phyloP scores from a whole-genome alignment of 495 filamentous ascomycete genomes.

The Podospora anserina region DNA sequence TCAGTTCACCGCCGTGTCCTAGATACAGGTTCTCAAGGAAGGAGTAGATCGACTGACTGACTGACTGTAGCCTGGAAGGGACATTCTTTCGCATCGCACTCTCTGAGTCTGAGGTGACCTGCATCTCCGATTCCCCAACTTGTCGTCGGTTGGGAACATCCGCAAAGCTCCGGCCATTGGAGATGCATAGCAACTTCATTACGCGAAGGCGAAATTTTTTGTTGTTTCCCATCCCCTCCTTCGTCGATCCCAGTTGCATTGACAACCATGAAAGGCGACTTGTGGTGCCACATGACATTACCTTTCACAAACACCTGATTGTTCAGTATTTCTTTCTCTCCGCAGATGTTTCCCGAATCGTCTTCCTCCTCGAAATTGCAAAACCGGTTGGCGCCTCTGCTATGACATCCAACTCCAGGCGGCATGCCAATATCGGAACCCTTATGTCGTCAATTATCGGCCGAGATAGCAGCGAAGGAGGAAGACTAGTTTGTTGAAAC shows the following conservation, averaged over 20 bases:
- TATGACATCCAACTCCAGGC: conserved; percentile 16
- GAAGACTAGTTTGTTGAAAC: conserved; percentile 29
- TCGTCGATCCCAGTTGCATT: conserved; percentile 33
- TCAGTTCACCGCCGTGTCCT: too few relatives aligned
- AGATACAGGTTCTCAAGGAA: too few relatives aligned
- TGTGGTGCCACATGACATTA: conserved; percentile 30
- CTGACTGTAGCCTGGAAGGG: background rate
- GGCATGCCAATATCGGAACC: conserved; percentile 26
- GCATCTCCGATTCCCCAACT: conserved; percentile 10
- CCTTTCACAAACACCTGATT: conserved; percentile 7
- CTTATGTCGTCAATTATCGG: conserved; percentile 35
- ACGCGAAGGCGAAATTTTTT: conserved; percentile 7
- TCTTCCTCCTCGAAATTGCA: conserved; percentile 21
- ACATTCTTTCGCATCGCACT: background rate
- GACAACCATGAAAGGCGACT: conserved; percentile 23
- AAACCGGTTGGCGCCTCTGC: conserved; percentile 13
- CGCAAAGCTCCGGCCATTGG: background rate
- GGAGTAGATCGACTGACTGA: too few relatives aligned
- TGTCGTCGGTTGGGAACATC: conserved; percentile 4
- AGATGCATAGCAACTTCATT: conserved; percentile 13
- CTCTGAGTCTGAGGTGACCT: background rate
- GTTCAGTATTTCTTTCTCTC: background rate
- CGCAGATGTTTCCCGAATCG: conserved; percentile 1
- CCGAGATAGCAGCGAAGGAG: conserved; percentile 35
- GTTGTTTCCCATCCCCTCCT: conserved; percentile 9